phyloP scores from a whole-genome alignment of 1,284 basidiomycete species.

The Apiotrichum sp. region DNA sequence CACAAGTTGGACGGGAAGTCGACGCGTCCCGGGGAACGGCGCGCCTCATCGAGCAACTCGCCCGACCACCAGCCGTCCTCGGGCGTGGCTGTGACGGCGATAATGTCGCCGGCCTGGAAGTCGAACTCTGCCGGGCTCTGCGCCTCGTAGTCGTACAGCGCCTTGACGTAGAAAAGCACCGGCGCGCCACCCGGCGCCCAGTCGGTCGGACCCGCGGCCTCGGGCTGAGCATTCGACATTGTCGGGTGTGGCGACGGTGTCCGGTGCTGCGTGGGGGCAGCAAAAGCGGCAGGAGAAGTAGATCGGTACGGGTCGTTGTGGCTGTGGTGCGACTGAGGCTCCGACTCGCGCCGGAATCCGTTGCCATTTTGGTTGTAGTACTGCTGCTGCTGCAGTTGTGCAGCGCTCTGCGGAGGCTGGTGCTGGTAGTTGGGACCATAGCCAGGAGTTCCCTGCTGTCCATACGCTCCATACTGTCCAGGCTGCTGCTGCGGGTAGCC shows the following conservation, averaged over 20 bases:
- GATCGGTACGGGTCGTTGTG: slow-evolving; percentile 1
- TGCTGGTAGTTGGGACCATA: slow-evolving; percentile 23
- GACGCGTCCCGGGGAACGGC: slow-evolving; percentile 68
- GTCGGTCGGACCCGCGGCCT: slow-evolving; percentile 40
- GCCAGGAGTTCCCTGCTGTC: background rate
- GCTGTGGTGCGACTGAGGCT: slow-evolving; percentile 10
- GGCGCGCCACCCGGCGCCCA: slow-evolving; percentile 33
- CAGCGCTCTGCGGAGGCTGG: slow-evolving; percentile 31
- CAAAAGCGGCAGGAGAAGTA: background rate
- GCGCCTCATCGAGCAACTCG: slow-evolving; percentile 69
- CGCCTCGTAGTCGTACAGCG: slow-evolving; percentile 84
- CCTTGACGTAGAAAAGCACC: slow-evolving; percentile 61
- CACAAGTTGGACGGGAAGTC: slow-evolving; percentile 87
- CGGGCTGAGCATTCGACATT: slow-evolving; percentile 23
- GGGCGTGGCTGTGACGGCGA: slow-evolving; percentile 83
- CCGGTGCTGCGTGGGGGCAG: slow-evolving; percentile 11
- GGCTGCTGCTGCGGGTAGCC: slow-evolving; percentile 9
- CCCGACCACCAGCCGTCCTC: slow-evolving; percentile 91
- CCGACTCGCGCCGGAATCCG: too few relatives aligned
- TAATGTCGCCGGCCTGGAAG: slow-evolving; percentile 85
- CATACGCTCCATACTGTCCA: slow-evolving; percentile 1
- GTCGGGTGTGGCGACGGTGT: slow-evolving; percentile 38
- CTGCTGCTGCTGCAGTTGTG: slow-evolving; percentile 4
- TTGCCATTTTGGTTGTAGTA: slow-evolving; percentile 14
- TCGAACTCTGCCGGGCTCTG: slow-evolving; percentile 61